phyloP scores from a whole-genome alignment of 2,329 filamentous ascomycete species.

The Verticillium nubilum region DNA sequence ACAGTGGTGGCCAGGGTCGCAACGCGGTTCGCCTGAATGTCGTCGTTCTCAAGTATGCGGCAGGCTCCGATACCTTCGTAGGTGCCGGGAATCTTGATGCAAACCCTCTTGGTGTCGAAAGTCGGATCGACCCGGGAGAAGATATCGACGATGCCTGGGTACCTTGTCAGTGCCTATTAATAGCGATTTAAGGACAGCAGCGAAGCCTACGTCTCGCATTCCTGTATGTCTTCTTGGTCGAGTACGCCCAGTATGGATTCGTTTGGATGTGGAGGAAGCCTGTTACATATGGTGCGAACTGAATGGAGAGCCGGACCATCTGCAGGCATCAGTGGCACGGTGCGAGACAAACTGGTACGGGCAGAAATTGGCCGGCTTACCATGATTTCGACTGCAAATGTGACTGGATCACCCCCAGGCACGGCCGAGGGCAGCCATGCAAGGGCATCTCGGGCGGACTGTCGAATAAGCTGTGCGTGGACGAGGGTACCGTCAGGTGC shows the following conservation, averaged over 20 bases:
- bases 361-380: conserved; percentile 21
- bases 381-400: conserved; percentile 51
- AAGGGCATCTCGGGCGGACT: conserved; percentile 18
- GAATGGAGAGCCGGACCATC: conserved; percentile 50
- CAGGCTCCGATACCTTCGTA: conserved; percentile 61
- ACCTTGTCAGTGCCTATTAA: neutral
- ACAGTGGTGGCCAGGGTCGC: conserved; percentile 57
- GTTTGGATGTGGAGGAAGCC: conserved; percentile 55
- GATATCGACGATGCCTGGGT: conserved; percentile 42
- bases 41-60: conserved; percentile 36
- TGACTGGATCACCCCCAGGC: conserved; percentile 23
- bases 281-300: conserved; percentile 41
- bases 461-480: conserved; percentile 21
- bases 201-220: conserved; percentile 28
- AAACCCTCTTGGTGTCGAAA: conserved; percentile 44
- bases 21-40: conserved; percentile 34
- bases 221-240: conserved; percentile 38
- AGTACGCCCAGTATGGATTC: conserved; percentile 51
- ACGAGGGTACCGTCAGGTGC: conserved; percentile 15
- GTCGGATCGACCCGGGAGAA: conserved; percentile 36
- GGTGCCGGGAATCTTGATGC: conserved; percentile 58
- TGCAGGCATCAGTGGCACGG: conserved; percentile 16
- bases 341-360: neutral
- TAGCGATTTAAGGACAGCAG: too few species aligned
- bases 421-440: conserved; percentile 12